Evolutionary conservation across 2,329 filamentous ascomycete species (phyloP).

Genomic region (Xylaria sp.): DNA sequence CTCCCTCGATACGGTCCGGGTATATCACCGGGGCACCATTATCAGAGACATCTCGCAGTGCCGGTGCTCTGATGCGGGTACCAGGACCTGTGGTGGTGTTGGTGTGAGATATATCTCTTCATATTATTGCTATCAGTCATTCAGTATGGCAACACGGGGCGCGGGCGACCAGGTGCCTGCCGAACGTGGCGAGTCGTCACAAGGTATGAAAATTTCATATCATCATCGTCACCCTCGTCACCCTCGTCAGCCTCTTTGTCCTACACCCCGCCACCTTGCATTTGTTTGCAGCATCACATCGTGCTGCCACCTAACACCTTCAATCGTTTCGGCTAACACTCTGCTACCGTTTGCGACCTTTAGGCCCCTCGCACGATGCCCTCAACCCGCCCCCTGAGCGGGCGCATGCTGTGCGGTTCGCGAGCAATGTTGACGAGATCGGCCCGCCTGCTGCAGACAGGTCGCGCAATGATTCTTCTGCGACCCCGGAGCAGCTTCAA

Average conservation of each 20-base stretch:
- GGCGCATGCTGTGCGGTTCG: constrained; percentile 73
- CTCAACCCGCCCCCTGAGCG: constrained; percentile 47
- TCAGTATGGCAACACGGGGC: constrained; percentile 41
- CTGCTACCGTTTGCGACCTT: constrained; percentile 33
- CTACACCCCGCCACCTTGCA: constrained; percentile 26
- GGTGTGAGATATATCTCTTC: constrained; percentile 6
- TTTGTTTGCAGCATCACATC: not conserved
- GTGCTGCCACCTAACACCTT: constrained; percentile 21
- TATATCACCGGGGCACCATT: not conserved
- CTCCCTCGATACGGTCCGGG: constrained; percentile 11
- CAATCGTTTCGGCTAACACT: constrained; percentile 39
- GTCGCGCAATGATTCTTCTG: constrained; percentile 50
- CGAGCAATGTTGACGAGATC: constrained; percentile 77
- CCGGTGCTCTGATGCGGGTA: constrained; percentile 8
- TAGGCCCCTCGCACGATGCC: constrained; percentile 40
- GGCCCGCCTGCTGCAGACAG: constrained; percentile 54
- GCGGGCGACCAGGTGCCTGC: constrained; percentile 34
- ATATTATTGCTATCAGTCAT: constrained; percentile 14
- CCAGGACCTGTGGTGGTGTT: not conserved
- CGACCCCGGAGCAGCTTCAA: constrained; percentile 72
- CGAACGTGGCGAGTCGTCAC: constrained; percentile 40
- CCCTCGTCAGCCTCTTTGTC: constrained; percentile 27
- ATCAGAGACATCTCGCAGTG: constrained; percentile 6
- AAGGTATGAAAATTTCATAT: constrained; percentile 40
- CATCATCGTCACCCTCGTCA: constrained; percentile 16